Base-by-base conservation (phyloP, 1,139 yeast genomes). In the Nakaseomyces nivariensis region DNA sequence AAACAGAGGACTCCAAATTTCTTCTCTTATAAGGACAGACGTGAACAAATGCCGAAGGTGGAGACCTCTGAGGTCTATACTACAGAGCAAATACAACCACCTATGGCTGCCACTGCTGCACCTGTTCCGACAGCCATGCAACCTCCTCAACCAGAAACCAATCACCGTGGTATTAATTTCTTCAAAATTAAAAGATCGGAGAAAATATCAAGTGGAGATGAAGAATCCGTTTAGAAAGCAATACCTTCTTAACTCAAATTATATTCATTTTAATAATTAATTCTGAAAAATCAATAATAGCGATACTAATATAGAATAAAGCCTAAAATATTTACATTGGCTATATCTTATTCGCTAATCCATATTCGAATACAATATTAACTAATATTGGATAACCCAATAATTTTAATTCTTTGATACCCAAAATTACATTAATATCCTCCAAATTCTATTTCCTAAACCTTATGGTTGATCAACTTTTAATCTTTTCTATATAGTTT, bases 131-230 rank as follows among this genome's bases (percentile, higher is more conserved):
- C 46, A 17, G 44, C 32, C 7, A 48, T 43, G 29, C 52, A 52
- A 10, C 49, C 58, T 27, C 55, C 55, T 22, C 52, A 53, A 33
- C 60, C 53, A 32, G 59, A 62, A 49, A 57, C 58, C n/a, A 65
- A 63, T 48, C 78, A 77, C 58, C 81, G 85, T 46, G 92, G 90
- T 50, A 83, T 84, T 60, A 81, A 86, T 68, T 84, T 84, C 70
- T 84, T 84, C 73, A 82, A 81, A 63, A 81, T 84, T 71, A 82
- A 88, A 73, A 43, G 38, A 24, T 11, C 37, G 8, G 46, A 43
- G 24, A 34, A 43, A 13, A 32, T 34, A 9, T 32, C 38, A 64
- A 72, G 71, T 46, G 70, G 75, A 43, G 83, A 79, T 58, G 83
- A 79, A 53, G 86, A 81, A 62, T 78, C 83, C 52, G 81, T 78